These are phyloP conservation scores for Pseudognaphalium luteoalbum DNA, from an alignment of 129 eudicot species.

Conservation along the genomic window DNA sequence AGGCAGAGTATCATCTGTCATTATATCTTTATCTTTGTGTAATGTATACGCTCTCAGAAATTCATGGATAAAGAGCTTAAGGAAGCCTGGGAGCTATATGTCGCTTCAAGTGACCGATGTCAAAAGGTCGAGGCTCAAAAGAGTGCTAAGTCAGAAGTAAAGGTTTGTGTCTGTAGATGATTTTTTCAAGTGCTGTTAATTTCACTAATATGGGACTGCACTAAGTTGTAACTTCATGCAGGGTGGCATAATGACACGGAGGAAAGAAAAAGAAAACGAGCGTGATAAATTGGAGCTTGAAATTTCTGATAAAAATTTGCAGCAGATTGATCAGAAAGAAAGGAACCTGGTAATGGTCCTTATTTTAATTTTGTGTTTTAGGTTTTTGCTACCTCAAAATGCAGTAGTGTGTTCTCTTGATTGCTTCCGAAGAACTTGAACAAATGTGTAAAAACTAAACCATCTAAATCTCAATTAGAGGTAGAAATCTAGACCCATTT, in stretches of 20 bases:
- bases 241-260: constrained; percentile 44
- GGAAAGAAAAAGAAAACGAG: constrained; percentile 51
- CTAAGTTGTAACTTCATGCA: constrained; percentile 34
- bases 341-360: constrained; percentile 50
- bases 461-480: not conserved
- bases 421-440: constrained; percentile 17
- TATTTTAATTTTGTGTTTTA: constrained; percentile 9
- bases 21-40: constrained; percentile 2
- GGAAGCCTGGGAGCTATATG: constrained; percentile 50
- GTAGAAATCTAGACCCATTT: not conserved
- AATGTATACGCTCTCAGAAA: constrained; percentile 42
- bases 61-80: constrained; percentile 44
- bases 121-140: constrained; percentile 50
- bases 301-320: constrained; percentile 41
- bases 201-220: constrained; percentile 16
- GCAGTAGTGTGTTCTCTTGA: constrained; percentile 15
- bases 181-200: not conserved
- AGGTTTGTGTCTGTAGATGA: constrained; percentile 42
- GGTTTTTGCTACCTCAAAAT: constrained; percentile 2
- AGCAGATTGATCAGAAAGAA: constrained; percentile 67
- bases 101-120: constrained; percentile 48
- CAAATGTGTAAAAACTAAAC: not conserved
- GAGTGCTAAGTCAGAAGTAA: constrained; percentile 49
- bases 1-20: not conserved
- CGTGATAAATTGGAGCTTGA: constrained; percentile 56